Conservation (phyloP, 2,329 filamentous ascomycete species). For the Coniochaeta sp. region DNA sequence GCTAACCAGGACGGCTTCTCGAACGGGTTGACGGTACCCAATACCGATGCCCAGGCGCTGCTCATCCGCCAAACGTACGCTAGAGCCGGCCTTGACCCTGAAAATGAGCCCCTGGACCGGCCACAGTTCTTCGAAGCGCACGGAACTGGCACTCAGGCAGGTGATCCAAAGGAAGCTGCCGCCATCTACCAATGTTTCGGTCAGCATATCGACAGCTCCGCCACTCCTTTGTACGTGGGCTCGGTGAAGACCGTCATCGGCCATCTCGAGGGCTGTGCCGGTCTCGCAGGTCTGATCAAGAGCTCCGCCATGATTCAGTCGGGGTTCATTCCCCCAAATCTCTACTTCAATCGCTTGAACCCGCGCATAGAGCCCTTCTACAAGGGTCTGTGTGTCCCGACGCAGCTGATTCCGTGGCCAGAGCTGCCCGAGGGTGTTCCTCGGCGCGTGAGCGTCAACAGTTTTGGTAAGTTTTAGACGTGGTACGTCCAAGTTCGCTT, state of each 20-base stretch:
- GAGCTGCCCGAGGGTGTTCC: background rate
- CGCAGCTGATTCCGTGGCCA: slow-evolving; percentile 30
- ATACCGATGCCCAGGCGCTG: slow-evolving; percentile 24
- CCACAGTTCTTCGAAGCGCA: slow-evolving; percentile 36
- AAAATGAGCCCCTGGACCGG: slow-evolving; percentile 14
- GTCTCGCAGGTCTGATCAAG: slow-evolving; percentile 36
- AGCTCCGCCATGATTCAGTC: slow-evolving; percentile 28
- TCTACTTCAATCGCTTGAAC: slow-evolving; percentile 36
- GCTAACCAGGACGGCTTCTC: slow-evolving; percentile 38
- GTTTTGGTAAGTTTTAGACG: slow-evolving; percentile 29
- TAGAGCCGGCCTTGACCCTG: slow-evolving; percentile 26
- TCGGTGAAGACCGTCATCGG: slow-evolving; percentile 33
- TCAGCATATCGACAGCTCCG: background rate
- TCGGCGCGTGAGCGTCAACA: slow-evolving; percentile 16
- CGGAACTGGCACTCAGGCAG: slow-evolving; percentile 23
- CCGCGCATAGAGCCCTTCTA: slow-evolving; percentile 24
- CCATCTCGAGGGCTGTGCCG: slow-evolving; percentile 38
- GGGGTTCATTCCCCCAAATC: slow-evolving; percentile 28
- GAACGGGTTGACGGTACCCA: slow-evolving; percentile 41
- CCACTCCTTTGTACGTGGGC: slow-evolving; percentile 20
- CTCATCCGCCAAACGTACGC: slow-evolving; percentile 32
- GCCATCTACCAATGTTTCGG: background rate
- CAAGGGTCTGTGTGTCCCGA: slow-evolving; percentile 30
- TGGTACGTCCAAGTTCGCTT: too few species aligned
- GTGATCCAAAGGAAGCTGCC: slow-evolving; percentile 8